These are phyloP conservation scores for Pistacia vera DNA, from an alignment of 345 rosid genomes.

Conservation along the genomic window DNA sequence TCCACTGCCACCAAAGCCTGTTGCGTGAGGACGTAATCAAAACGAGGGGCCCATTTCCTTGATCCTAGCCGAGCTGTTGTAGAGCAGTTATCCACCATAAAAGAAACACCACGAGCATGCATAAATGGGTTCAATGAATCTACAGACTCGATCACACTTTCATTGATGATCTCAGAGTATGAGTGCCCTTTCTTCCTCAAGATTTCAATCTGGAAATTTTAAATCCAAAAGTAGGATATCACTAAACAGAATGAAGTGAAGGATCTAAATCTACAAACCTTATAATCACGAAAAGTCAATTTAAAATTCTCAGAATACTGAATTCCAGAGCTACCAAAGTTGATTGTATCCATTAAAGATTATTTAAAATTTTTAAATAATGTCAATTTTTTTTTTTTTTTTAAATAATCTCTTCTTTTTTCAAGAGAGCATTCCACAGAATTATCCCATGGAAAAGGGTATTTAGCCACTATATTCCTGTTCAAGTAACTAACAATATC, in stretches of 20 bases:
- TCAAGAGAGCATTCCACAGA: not conserved
- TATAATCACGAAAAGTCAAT: not conserved
- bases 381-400: not conserved
- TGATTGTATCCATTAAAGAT: not conserved
- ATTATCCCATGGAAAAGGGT: not conserved
- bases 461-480: not conserved
- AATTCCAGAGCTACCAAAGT: not conserved
- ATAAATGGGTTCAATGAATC: constrained; percentile 95
- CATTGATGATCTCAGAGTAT: constrained; percentile 90
- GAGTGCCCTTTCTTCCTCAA: constrained; percentile 98
- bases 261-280: constrained; percentile 5
- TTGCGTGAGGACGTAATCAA: constrained; percentile 81
- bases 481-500: not conserved
- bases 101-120: constrained; percentile 96
- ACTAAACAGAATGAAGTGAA: not conserved
- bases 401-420: not conserved
- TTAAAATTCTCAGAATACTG: not conserved
- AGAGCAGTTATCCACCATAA: constrained; percentile 96
- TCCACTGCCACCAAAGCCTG: constrained; percentile 82
- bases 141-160: constrained; percentile 88
- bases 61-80: constrained; percentile 94
- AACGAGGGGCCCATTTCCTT: constrained; percentile 94
- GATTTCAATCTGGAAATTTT: constrained; percentile 66
- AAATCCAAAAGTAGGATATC: not conserved
- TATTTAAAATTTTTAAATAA: not conserved